A percentile compares a stretch with the other conserved stretches of the same genome.
Evolutionary conservation across 331 rosid genomes (phyloP).

Genomic region (Quercus phellos): DNA sequence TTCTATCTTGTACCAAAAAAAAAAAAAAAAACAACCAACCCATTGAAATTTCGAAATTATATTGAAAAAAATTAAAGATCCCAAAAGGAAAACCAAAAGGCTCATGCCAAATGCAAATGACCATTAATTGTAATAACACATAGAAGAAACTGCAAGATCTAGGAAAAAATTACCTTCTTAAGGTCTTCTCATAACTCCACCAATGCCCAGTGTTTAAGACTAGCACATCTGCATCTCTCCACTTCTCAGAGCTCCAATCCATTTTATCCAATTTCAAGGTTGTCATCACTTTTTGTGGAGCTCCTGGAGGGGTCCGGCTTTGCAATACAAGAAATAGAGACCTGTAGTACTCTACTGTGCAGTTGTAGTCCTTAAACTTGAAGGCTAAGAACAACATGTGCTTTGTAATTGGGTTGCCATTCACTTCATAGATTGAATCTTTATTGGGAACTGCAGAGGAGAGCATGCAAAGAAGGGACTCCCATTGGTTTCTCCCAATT

Average conservation of each 20-base stretch:
- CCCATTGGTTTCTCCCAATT: constrained; percentile 97
- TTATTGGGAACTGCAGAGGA: constrained; percentile 62
- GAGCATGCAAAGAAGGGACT: constrained; percentile 87
- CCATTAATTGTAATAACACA: not conserved
- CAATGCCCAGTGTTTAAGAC: constrained; percentile 84
- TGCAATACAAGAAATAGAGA: constrained; percentile 78
- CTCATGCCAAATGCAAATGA: not conserved
- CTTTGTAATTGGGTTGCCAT: constrained; percentile 84
- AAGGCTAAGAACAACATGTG: constrained; percentile 79
- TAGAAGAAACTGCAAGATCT: not conserved
- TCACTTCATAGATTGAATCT: constrained; percentile 81
- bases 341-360: constrained; percentile 75
- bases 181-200: constrained; percentile 82
- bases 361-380: constrained; percentile 65
- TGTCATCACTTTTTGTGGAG: constrained; percentile 33
- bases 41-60: too few species aligned
- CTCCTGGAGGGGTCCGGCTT: constrained; percentile 54
- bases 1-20: too few species aligned
- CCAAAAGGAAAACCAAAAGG: not conserved
- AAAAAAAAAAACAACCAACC: too few species aligned
- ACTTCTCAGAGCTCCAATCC: constrained; percentile 73
- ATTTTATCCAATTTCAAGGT: constrained; percentile 70
- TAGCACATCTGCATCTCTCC: constrained; percentile 72
- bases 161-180: constrained; percentile 50
- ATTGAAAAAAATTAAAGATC: too few species aligned